Base-by-base conservation (phyloP, 1,284 basidiomycete species). In the Ganoderma boninense region DNA sequence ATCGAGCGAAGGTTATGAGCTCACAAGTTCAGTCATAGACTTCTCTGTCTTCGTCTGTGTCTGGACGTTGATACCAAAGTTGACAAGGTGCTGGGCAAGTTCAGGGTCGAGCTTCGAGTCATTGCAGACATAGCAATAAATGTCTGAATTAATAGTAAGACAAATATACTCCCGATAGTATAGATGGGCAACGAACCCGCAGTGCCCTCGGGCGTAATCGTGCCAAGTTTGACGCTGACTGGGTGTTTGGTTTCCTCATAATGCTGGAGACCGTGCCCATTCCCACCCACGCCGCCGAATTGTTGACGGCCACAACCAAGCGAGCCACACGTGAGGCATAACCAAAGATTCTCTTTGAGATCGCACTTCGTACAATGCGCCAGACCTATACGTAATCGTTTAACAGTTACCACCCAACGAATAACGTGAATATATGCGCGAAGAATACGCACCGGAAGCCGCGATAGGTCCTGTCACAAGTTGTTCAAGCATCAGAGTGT, bases 71-170 rank as follows among this genome's bases (percentile, higher is more conserved):
- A 99, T 97, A 1, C 95, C 97, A 74, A 98, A 98, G 29, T 89
- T 88, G 0, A 87, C 80, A 3, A 99, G 87, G 81, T 99, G 97
- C 0, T 80, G 73, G 0, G 92, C 87, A 4, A 99, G 84, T 13
- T 93, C 89, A 0, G 93, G 94, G 78, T 99, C 97, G 18, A 94
- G 78, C 77, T 90, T 92, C 7, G 95, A 87, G 73, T 99, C 98
- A 78, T 98, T 90, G 80, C 98, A 99, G 0, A 86, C 82, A 79
- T 99, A 99, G 79, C 97, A 99, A 81, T 97, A 97, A 61, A 99
- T 90, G 77, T 99, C 97, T 96, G 32, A 11, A 29, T 29, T 57
- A 11, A 14, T 1, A 32, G 4, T 35, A 54, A 38, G 62, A 46
- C 10, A 10, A 38, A 29, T 6, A 4, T 14, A 26, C 59, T 13